Evolutionary conservation across 192 early-diverging fungal genomes (phyloP).

Genomic region (Coemansia sp.): DNA sequence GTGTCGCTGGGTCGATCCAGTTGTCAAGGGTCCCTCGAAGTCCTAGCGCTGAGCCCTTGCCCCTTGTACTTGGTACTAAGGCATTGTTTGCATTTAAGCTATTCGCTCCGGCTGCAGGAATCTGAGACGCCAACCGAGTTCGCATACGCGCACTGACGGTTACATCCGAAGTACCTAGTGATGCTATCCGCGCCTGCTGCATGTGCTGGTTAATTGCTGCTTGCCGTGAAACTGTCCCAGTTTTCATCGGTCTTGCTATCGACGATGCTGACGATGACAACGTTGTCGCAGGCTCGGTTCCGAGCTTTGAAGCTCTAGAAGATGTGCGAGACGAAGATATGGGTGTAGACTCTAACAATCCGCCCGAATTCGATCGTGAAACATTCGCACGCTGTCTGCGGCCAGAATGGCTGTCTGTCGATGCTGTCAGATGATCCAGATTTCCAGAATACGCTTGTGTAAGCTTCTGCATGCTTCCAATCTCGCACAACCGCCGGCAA

Average conservation of each 20-base stretch:
- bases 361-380: neutral
- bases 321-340: neutral
- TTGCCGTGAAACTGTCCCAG: neutral
- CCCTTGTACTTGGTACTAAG: neutral
- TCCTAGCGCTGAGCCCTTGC: neutral
- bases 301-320: neutral
- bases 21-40: neutral
- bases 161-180: neutral
- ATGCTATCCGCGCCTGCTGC: conserved; percentile 6
- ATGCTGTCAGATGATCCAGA: neutral
- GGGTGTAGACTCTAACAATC: conserved; percentile 3
- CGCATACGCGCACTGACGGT: conserved; percentile 11
- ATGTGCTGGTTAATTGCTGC: conserved; percentile 2
- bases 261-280: neutral
- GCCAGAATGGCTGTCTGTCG: neutral
- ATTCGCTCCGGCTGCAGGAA: neutral
- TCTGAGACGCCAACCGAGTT: conserved; percentile 13
- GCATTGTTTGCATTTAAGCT: neutral
- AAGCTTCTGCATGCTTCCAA: conserved; percentile 20
- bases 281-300: neutral
- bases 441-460: conserved; percentile 5
- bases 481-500: conserved; percentile 44
- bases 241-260: neutral
- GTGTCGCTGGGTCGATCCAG: conserved; percentile 1
- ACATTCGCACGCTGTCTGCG: neutral